phyloP scores from a whole-genome alignment of 2,329 filamentous ascomycete genomes.

The Eutypa lata region DNA sequence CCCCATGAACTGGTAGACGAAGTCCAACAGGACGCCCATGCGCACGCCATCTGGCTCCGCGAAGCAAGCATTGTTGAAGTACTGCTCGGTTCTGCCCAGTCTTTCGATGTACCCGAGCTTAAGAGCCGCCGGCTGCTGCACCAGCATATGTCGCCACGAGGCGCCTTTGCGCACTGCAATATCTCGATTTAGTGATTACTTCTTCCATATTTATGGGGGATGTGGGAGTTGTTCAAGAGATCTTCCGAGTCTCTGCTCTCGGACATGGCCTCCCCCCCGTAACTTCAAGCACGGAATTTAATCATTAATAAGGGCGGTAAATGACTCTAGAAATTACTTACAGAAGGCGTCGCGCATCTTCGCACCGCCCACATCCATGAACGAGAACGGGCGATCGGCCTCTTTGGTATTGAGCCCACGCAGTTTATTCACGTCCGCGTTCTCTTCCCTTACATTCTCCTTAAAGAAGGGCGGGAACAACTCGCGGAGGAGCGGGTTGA shows the following conservation, averaged over 20 bases:
- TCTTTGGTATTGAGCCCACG: neutral
- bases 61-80: neutral
- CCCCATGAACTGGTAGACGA: neutral
- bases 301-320: too few relatives aligned
- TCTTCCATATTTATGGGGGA: too few relatives aligned
- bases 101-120: neutral
- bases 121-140: constrained; percentile 1
- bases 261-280: too few relatives aligned
- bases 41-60: neutral
- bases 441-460: neutral
- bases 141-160: constrained; percentile 3
- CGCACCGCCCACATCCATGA: neutral
- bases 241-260: too few relatives aligned
- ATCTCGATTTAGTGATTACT: too few relatives aligned
- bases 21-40: neutral
- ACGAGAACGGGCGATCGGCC: neutral
- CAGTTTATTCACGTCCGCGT: neutral
- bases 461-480: constrained; percentile 1
- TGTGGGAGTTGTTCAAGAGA: too few relatives aligned
- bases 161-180: neutral
- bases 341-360: neutral
- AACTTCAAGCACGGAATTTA: too few relatives aligned
- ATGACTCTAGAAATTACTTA: too few relatives aligned
- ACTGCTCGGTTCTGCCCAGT: neutral
- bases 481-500: constrained; percentile 2